phyloP scores from a whole-genome alignment of 2,329 filamentous ascomycete species.

The Helotiales sp. region DNA sequence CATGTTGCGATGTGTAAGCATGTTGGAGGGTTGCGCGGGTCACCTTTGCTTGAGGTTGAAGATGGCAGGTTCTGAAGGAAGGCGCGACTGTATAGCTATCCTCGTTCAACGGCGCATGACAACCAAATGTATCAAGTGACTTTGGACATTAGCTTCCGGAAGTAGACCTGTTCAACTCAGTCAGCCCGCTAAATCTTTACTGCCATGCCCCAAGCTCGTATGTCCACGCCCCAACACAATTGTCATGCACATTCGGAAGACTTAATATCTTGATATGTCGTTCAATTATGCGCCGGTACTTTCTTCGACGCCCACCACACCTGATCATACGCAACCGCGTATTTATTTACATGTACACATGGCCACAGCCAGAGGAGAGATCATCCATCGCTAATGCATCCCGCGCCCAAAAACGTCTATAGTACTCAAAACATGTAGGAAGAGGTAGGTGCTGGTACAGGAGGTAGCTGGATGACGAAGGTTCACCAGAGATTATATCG shows the following conservation, averaged over 20 bases:
- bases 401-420: conserved; percentile 34
- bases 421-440: conserved; percentile 32
- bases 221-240: background rate
- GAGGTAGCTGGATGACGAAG: conserved; percentile 20
- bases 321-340: conserved; percentile 15
- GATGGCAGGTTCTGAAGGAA: background rate
- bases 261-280: background rate
- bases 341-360: conserved; percentile 37
- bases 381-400: conserved; percentile 38
- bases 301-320: conserved; percentile 25
- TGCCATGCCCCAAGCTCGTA: background rate
- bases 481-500: conserved; percentile 1
- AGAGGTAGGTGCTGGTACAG: conserved; percentile 32
- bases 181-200: background rate
- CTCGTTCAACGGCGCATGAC: background rate
- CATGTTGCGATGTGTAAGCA: background rate
- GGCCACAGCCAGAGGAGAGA: conserved; percentile 35
- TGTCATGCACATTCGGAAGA: too few species aligned
- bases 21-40: background rate
- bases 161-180: background rate
- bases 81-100: background rate
- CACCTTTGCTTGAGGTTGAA: background rate
- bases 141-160: background rate
- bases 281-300: conserved; percentile 25
- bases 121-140: background rate